Evolutionary conservation across 768 basidiomycete genomes (phyloP), one percentile per base, ranked within the genome.

Genomic region (Calocybe cyanea): DNA sequence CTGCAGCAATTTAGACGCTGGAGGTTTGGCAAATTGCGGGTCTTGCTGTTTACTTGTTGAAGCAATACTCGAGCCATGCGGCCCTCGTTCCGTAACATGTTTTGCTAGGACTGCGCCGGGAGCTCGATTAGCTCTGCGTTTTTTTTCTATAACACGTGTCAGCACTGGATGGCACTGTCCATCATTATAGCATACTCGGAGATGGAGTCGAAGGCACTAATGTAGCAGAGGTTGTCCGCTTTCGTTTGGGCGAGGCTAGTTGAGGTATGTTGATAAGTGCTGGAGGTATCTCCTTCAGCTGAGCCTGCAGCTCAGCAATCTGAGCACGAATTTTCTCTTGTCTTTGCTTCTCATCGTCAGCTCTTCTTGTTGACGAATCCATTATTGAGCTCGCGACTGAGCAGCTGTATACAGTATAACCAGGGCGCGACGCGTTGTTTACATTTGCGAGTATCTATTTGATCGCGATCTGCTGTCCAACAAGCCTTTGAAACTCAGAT

Each of bases 121-220:
- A 34, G 46, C 40, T 21, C 50, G 35, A 42, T 68, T 56, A 19
- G 68, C 65, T 4, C 76, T 81, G 49, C 73, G 67, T 56, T 76
- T 72, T 56, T 76, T 72, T 61, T 61, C 67, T 68, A 43, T 19
- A 30, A 18, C 18, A 28, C 37, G 21, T 20, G 20, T 51, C 38
- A 51, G 59, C 30, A 15, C 8, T 14, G 9, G 3, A 11, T 13
- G 14, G 34, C 21, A n/a, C 25, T 10, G 40, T 28, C 23, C 34
- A 41, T 46, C 11, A 34, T 33, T 62, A 73, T 10, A 2, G 18
- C 56, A 61, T 52, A 87, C 85, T 85, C 3, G 82, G 83, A 28
- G 87, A 85, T 7, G 87, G 87, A 0, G 81, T 83, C 0, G 74
- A 61, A 4, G 81, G 81, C 1, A 70, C 81, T 21, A 80, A 58